Conservation (phyloP, 768 basidiomycete genomes). For the Strobilomyces confusus region DNA sequence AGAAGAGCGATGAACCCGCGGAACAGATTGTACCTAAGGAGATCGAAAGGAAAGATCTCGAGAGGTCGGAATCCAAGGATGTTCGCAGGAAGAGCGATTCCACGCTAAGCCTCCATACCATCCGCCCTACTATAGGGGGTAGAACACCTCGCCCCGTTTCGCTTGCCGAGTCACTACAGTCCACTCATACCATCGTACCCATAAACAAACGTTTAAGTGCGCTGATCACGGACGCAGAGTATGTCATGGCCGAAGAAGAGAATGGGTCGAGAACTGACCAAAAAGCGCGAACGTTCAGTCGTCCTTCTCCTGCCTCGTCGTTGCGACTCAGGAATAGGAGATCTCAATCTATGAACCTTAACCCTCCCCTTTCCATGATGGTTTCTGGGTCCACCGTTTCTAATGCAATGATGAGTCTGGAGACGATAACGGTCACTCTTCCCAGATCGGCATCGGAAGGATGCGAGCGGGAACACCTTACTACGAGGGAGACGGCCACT, state of each 20-base stretch:
- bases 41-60: conserved; percentile 29
- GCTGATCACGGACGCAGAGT: conserved; percentile 63
- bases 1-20: conserved; percentile 35
- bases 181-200: conserved; percentile 67
- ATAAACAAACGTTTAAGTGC: conserved; percentile 64
- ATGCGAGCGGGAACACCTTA: conserved; percentile 39
- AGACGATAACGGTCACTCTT: conserved; percentile 27
- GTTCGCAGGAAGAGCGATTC: conserved; percentile 80
- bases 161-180: conserved; percentile 73
- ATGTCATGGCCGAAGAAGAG: conserved; percentile 62
- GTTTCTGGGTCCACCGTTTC: conserved; percentile 21
- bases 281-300: conserved; percentile 16
- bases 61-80: conserved; percentile 52
- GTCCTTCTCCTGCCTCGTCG: conserved; percentile 42
- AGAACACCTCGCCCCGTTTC: conserved; percentile 71
- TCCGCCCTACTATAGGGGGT: conserved; percentile 49
- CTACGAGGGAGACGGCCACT: conserved; percentile 39
- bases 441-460: conserved; percentile 26
- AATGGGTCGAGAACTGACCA: conserved; percentile 28
- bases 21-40: conserved; percentile 21
- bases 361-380: conserved; percentile 31
- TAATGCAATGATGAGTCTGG: conserved; percentile 30
- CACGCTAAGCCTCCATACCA: conserved; percentile 72
- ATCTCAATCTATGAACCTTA: conserved; percentile 61
- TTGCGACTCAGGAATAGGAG: conserved; percentile 50